These are phyloP conservation scores for Starmerella roubikii DNA, from an alignment of 805 yeast genomes.

Conservation along the genomic window DNA sequence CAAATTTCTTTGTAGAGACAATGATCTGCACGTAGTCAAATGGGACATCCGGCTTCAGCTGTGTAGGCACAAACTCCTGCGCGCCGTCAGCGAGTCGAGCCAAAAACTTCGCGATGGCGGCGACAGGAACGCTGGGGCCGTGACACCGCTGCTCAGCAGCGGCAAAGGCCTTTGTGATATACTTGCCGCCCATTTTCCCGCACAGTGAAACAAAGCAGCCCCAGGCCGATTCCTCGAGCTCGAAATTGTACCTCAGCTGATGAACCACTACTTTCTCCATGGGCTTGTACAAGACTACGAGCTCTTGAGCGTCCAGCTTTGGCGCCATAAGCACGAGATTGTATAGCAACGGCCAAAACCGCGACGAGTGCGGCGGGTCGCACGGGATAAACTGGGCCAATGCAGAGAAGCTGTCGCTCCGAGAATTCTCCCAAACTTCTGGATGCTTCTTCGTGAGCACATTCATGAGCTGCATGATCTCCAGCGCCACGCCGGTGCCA, in stretches of 20 bases:
- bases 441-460: slow-evolving; percentile 33
- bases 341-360: slow-evolving; percentile 20
- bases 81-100: slow-evolving; percentile 6
- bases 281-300: slow-evolving; percentile 9
- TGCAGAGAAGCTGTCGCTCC: slow-evolving; percentile 16
- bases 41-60: slow-evolving; percentile 2
- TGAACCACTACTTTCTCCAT: slow-evolving; percentile 10
- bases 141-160: slow-evolving; percentile 12
- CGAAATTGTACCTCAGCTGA: slow-evolving; percentile 8
- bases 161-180: slow-evolving; percentile 1
- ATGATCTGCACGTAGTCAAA: slow-evolving; percentile 6
- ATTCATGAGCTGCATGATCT: slow-evolving; percentile 28
- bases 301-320: slow-evolving; percentile 2
- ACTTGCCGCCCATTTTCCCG: slow-evolving; percentile 8
- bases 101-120: slow-evolving; percentile 7
- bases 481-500: slow-evolving; percentile 19
- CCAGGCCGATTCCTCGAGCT: slow-evolving; percentile 19
- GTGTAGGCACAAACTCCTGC: neutral
- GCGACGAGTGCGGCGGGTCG: slow-evolving; percentile 10
- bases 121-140: slow-evolving; percentile 3
- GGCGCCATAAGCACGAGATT: slow-evolving; percentile 16
- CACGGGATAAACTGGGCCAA: slow-evolving; percentile 11
- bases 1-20: slow-evolving; percentile 6
- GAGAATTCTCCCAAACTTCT: slow-evolving; percentile 16
- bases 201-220: slow-evolving; percentile 20